Evolutionary conservation across 2,329 filamentous ascomycete genomes (phyloP).

Genomic region (Albophoma yamanashiensis): DNA sequence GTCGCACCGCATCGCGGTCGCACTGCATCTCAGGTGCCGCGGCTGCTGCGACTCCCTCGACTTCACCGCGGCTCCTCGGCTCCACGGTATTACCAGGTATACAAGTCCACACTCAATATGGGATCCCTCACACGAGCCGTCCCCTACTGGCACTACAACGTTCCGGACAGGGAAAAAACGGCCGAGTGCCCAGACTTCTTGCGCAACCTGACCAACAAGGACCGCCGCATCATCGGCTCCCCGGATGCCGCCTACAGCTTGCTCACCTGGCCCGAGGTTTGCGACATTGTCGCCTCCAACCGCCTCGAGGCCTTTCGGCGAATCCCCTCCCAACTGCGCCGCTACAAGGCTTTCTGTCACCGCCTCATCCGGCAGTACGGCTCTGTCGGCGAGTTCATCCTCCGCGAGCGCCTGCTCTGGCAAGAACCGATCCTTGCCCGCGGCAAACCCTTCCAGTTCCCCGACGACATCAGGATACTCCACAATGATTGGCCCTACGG

Average conservation of each 20-base stretch:
- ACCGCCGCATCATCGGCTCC: constrained; percentile 57
- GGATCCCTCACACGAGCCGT: constrained; percentile 18
- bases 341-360: constrained; percentile 62
- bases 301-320: constrained; percentile 68
- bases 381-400: constrained; percentile 67
- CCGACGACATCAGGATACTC: constrained; percentile 59
- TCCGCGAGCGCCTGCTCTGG: constrained; percentile 64
- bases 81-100: neutral
- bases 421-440: constrained; percentile 24
- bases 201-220: constrained; percentile 51
- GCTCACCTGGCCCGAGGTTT: constrained; percentile 61
- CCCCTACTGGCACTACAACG: constrained; percentile 78
- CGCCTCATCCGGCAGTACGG: constrained; percentile 57
- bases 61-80: neutral
- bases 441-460: constrained; percentile 29
- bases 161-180: constrained; percentile 52
- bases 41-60: neutral
- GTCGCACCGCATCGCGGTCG: neutral
- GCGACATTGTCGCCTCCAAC: constrained; percentile 51
- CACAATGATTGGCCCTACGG: constrained; percentile 95
- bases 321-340: constrained; percentile 64
- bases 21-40: neutral
- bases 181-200: constrained; percentile 64
- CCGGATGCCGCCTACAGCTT: constrained; percentile 54
- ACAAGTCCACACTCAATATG: constrained; percentile 15